Evolutionary conservation across 306 rosid genomes (phyloP).

Genomic region (Castanospermum australe): DNA sequence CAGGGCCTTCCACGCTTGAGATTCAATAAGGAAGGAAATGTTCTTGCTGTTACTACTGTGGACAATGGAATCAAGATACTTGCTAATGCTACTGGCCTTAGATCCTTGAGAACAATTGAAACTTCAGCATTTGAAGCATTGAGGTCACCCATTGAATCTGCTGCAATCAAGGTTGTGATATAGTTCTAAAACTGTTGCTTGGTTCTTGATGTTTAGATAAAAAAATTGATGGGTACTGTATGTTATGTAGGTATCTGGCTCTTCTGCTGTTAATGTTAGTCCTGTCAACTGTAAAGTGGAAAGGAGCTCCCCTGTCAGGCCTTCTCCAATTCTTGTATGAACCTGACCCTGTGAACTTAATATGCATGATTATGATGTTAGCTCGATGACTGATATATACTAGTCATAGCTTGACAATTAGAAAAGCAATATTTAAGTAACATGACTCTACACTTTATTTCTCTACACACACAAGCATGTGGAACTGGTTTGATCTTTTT

Average conservation of each 20-base stretch:
- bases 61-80: slow-evolving; percentile 82
- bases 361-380: slow-evolving; percentile 5
- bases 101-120: slow-evolving; percentile 59
- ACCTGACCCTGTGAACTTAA: slow-evolving; percentile 17
- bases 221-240: neutral
- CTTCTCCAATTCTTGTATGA: slow-evolving; percentile 72
- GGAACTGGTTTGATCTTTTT: neutral
- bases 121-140: slow-evolving; percentile 65
- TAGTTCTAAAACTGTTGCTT: slow-evolving; percentile 9
- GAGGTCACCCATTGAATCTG: slow-evolving; percentile 66
- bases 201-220: neutral
- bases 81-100: slow-evolving; percentile 65
- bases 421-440: neutral
- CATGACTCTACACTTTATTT: neutral
- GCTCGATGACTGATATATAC: neutral
- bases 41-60: slow-evolving; percentile 75
- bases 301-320: slow-evolving; percentile 80
- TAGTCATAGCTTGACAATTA: neutral
- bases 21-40: slow-evolving; percentile 87
- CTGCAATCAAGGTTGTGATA: slow-evolving; percentile 61
- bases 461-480: neutral
- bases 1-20: slow-evolving; percentile 79
- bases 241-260: slow-evolving; percentile 56
- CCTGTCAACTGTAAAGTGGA: slow-evolving; percentile 79
- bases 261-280: slow-evolving; percentile 53